A percentile compares a stretch with the other conserved stretches of the same genome.
These are phyloP conservation scores for Pyrenophora tritici-repentis DNA, from an alignment of 2,329 filamentous ascomycete species.

Conservation along the genomic window DNA sequence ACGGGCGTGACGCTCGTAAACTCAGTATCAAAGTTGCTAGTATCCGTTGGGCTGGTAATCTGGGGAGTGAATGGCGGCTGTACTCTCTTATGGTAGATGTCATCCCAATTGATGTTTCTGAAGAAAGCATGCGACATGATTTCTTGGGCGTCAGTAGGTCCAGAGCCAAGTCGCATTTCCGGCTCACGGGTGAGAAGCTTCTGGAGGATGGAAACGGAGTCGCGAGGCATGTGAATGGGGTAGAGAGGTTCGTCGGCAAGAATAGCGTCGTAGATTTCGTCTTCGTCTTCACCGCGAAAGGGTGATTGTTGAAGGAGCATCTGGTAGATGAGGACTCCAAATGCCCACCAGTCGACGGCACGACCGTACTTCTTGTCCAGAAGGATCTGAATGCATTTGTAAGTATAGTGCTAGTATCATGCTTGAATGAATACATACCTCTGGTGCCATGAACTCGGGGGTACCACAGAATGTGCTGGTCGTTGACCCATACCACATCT, in stretches of 20 bases:
- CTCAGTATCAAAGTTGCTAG: conserved; percentile 99
- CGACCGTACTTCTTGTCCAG: conserved; percentile 98
- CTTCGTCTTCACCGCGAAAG: conserved; percentile 97
- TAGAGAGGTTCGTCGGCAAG: conserved; percentile 96
- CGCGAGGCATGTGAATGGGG: conserved; percentile 97
- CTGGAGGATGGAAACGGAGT: conserved; percentile 96
- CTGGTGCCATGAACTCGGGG: conserved; percentile 99
- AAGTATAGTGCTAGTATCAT: background rate
- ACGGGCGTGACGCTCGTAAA: conserved; percentile 99
- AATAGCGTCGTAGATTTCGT: conserved; percentile 99
- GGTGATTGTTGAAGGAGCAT: conserved; percentile 99
- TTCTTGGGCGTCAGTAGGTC: conserved; percentile 95
- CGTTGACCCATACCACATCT: conserved; percentile 98
- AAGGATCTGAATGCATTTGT: conserved; percentile 67
- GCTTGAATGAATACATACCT: conserved; percentile 59
- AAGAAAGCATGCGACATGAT: conserved; percentile 99
- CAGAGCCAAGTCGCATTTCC: conserved; percentile 87
- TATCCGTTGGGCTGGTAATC: conserved; percentile 92
- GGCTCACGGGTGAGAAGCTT: conserved; percentile 96
- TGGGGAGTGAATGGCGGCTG: conserved; percentile 85
- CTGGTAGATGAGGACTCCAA: conserved; percentile 98
- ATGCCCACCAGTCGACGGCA: conserved; percentile 99
- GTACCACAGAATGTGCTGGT: conserved; percentile 99
- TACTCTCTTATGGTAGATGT: conserved; percentile 94
- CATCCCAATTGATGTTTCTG: conserved; percentile 96